Percentiles rank a stretch among this genome's conserved stretches.
These are phyloP conservation scores for Monascus ruber DNA, from an alignment of 2,329 filamentous ascomycete species.

Conservation along the genomic window DNA sequence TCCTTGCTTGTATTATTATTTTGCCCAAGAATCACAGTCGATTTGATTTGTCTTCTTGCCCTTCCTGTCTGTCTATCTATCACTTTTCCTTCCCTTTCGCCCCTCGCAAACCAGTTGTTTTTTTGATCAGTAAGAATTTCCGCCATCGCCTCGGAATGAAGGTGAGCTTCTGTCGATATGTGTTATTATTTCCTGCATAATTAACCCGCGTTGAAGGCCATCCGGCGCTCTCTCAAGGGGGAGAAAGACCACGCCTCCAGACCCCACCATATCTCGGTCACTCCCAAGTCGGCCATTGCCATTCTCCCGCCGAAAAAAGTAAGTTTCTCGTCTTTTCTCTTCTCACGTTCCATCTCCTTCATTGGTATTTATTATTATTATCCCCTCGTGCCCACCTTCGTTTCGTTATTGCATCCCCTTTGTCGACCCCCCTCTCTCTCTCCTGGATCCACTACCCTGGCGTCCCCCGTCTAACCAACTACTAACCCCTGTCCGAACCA, in stretches of 20 bases:
- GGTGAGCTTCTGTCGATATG: too few relatives aligned
- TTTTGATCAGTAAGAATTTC: too few relatives aligned
- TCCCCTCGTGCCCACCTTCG: not conserved
- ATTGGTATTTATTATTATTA: slow-evolving; percentile 4
- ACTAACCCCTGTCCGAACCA: too few relatives aligned
- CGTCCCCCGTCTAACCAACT: not conserved
- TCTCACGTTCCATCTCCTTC: slow-evolving; percentile 3
- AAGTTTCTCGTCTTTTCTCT: slow-evolving; percentile 18
- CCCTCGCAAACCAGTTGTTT: too few relatives aligned
- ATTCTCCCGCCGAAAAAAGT: slow-evolving; percentile 93
- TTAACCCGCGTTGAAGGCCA: slow-evolving; percentile 41
- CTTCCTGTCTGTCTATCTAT: too few relatives aligned
- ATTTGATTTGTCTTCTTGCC: too few relatives aligned
- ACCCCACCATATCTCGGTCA: slow-evolving; percentile 53
- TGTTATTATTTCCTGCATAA: too few relatives aligned
- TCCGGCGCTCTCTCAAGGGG: slow-evolving; percentile 81
- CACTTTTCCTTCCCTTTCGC: too few relatives aligned
- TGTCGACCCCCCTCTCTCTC: not conserved
- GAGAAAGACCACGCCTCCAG: slow-evolving; percentile 55
- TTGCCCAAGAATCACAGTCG: too few relatives aligned
- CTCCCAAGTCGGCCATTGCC: slow-evolving; percentile 73
- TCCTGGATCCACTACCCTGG: not conserved
- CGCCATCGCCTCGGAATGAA: too few relatives aligned
- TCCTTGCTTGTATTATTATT: too few relatives aligned
- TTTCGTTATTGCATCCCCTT: not conserved